These are phyloP conservation scores for Rutidosis leptorrhynchoides DNA, from an alignment of 129 eudicot genomes.

Conservation along the genomic window DNA sequence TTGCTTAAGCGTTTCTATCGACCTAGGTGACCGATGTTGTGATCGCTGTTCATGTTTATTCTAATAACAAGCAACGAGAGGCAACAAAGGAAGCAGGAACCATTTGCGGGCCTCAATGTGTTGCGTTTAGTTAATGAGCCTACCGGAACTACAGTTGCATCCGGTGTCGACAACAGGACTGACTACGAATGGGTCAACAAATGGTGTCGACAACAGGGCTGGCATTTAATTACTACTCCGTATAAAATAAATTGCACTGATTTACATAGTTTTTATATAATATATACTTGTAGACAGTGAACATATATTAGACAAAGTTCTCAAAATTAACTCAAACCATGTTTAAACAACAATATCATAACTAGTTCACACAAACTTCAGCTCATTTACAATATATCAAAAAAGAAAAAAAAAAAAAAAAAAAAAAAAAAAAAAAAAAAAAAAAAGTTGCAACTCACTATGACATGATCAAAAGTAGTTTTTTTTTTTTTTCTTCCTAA, in stretches of 20 bases:
- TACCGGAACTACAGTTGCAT: background rate
- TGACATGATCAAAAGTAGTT: background rate
- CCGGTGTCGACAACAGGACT: background rate
- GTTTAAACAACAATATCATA: background rate
- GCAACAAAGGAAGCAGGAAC: constrained; percentile 12
- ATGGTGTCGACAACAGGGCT: background rate
- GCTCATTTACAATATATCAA: background rate
- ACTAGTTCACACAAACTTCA: background rate
- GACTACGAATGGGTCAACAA: background rate
- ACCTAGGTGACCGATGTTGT: background rate
- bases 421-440: too few relatives aligned
- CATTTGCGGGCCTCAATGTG: background rate
- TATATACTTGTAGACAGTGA: background rate
- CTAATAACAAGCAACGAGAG: background rate
- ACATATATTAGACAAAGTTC: background rate
- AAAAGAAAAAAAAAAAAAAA: too few relatives aligned
- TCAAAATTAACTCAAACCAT: too few relatives aligned
- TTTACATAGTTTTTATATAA: background rate
- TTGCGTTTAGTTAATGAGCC: constrained; percentile 2
- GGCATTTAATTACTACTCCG: background rate
- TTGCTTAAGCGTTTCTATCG: background rate
- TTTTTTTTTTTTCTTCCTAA: too few relatives aligned
- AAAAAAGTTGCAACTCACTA: background rate
- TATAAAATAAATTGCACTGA: background rate
- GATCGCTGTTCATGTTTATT: constrained; percentile 5